phyloP scores from a whole-genome alignment of 805 yeast species.

The Barnettozyma siamensis region DNA sequence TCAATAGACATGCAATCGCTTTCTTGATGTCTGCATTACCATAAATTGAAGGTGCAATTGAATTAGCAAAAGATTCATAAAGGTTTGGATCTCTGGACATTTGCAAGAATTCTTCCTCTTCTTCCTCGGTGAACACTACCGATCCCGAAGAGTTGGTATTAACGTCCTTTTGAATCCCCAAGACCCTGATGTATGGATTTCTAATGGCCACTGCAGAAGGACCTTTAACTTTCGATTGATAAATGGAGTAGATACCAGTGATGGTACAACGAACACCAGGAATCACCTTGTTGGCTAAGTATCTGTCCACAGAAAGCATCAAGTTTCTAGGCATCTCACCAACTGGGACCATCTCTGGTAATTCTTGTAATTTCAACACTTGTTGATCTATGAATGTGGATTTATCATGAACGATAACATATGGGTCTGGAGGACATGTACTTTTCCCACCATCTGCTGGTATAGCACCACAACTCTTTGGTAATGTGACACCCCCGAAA shows the following conservation, averaged over 20 bases:
- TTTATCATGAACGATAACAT: constrained; percentile 87
- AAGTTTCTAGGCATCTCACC: constrained; percentile 99
- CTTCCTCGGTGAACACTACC: constrained; percentile 77
- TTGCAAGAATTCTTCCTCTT: constrained; percentile 84
- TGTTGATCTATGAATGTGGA: constrained; percentile 95
- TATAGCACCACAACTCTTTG: constrained; percentile 58
- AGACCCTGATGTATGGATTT: constrained; percentile 81
- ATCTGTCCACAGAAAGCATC: constrained; percentile 79
- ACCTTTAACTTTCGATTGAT: constrained; percentile 60
- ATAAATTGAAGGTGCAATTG: constrained; percentile 95
- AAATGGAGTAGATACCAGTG: constrained; percentile 89
- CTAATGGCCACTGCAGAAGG: constrained; percentile 79
- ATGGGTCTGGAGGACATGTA: constrained; percentile 88
- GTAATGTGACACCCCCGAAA: constrained; percentile 65
- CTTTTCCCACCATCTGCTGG: constrained; percentile 45
- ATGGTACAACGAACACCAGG: constrained; percentile 95
- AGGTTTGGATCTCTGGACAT: constrained; percentile 79
- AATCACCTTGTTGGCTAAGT: constrained; percentile 80
- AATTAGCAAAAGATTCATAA: constrained; percentile 75
- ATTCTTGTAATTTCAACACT: constrained; percentile 85
- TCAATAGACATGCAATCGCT: constrained; percentile 83
- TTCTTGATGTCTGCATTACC: constrained; percentile 92
- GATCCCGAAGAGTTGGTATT: constrained; percentile 58
- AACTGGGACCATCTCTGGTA: constrained; percentile 98
- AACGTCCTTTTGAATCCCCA: constrained; percentile 83